Conservation (phyloP, 306 rosid species). For the Trifolium dubium region DNA sequence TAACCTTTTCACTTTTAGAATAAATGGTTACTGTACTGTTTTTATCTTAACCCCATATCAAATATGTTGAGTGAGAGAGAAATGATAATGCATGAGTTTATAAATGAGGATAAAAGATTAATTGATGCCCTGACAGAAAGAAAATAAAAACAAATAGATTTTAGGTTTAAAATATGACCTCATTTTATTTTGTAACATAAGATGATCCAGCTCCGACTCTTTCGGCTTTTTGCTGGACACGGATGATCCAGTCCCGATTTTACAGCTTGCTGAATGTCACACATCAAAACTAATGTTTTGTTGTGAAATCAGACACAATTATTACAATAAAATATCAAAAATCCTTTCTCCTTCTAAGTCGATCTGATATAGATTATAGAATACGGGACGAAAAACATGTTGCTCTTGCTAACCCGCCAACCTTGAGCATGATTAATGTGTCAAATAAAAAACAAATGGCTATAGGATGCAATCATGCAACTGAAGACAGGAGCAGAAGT, state of each 20-base stretch:
- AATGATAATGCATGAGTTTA: not conserved
- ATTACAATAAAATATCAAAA: not conserved
- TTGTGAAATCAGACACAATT: not conserved
- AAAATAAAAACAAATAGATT: too few relatives aligned
- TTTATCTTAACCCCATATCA: not conserved
- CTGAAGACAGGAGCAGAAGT: too few relatives aligned
- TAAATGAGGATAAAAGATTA: not conserved
- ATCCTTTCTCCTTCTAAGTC: not conserved
- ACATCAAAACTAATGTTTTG: not conserved
- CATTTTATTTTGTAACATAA: not conserved
- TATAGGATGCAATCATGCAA: not conserved
- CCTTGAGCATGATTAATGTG: not conserved
- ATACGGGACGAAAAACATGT: not conserved
- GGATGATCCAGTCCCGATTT: not conserved
- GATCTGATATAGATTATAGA: not conserved
- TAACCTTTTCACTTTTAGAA: not conserved
- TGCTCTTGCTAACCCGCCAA: not conserved
- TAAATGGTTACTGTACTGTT: not conserved
- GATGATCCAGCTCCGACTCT: not conserved
- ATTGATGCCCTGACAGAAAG: not conserved
- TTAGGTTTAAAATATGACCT: not conserved
- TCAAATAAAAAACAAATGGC: too few relatives aligned
- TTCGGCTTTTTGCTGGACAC: not conserved
- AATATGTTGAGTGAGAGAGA: not conserved
- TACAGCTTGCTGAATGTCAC: not conserved